A percentile compares a stretch with the other conserved stretches of the same genome.
Evolutionary conservation across 257 asterid genomes (phyloP).

Genomic region (Nyctanthes arbortristis): DNA sequence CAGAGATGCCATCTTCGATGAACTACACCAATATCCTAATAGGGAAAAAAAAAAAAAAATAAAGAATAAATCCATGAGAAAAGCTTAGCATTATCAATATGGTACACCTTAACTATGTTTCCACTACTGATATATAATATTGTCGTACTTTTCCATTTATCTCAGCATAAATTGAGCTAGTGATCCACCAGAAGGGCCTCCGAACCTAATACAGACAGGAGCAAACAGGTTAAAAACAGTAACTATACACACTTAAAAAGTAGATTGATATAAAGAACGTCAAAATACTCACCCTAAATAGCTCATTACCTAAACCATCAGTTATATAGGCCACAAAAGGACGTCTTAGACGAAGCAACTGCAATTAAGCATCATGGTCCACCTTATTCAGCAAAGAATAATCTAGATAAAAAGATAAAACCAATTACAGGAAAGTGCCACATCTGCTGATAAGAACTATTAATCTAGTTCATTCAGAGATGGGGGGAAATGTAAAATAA

Average conservation of each 20-base stretch:
- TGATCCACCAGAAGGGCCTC: conserved; percentile 99
- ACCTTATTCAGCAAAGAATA: conserved; percentile 19
- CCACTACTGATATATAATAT: neutral
- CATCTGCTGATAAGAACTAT: conserved; percentile 18
- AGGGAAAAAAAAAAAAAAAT: conserved; percentile 6
- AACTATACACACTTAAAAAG: conserved; percentile 18
- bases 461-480: conserved; percentile 10
- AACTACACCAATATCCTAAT: conserved; percentile 93
- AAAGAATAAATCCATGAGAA: conserved; percentile 5
- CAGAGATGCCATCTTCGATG: conserved; percentile 99
- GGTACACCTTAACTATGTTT: conserved; percentile 8
- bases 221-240: conserved; percentile 23
- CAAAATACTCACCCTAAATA: conserved; percentile 63
- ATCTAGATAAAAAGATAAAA: conserved; percentile 1
- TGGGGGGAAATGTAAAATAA: neutral
- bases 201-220: conserved; percentile 55
- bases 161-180: conserved; percentile 92
- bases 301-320: conserved; percentile 80
- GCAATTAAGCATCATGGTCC: conserved; percentile 33
- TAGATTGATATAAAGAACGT: conserved; percentile 11
- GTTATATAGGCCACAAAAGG: conserved; percentile 82
- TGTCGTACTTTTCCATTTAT: conserved; percentile 76
- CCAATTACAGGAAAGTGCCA: neutral
- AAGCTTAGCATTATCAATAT: neutral
- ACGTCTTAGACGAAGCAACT: conserved; percentile 86